Percentiles rank a stretch among this genome's conserved stretches.
Conservation (phyloP, 208 protist species). For the Leishmania mexicana region DNA sequence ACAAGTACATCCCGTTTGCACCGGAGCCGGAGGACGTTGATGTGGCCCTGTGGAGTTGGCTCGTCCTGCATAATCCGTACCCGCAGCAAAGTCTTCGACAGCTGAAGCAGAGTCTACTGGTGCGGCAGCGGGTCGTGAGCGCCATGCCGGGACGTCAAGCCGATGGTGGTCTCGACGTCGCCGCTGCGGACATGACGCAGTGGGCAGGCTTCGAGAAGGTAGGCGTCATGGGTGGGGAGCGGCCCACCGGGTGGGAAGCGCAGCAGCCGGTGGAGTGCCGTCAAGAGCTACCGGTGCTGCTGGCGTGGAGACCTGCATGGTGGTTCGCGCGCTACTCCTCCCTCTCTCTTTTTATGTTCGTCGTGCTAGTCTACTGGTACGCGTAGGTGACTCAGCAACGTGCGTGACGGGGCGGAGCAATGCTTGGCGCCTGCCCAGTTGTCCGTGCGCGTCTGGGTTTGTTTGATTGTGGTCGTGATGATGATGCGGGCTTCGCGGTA, state of each 20-base stretch:
- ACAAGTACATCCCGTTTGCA: constrained; percentile 34
- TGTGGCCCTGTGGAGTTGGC: constrained; percentile 49
- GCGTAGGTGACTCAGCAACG: not conserved
- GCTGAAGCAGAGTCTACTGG: constrained; percentile 33
- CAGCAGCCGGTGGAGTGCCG: constrained; percentile 8
- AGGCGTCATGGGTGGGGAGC: constrained; percentile 19
- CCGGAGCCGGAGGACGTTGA: constrained; percentile 42
- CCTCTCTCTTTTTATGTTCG: constrained; percentile 23
- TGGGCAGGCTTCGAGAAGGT: constrained; percentile 9
- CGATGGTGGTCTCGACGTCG: not conserved
- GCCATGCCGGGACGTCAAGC: not conserved
- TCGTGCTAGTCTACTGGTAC: constrained; percentile 15
- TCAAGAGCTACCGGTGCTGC: constrained; percentile 29
- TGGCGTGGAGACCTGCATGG: constrained; percentile 49
- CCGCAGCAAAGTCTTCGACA: constrained; percentile 35
- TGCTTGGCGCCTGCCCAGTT: not conserved
- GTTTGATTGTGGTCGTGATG: not conserved
- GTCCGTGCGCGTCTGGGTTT: not conserved
- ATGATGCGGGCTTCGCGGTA: not conserved
- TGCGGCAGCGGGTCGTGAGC: constrained; percentile 18
- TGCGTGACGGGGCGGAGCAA: not conserved
- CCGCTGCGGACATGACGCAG: constrained; percentile 5
- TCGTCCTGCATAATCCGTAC: constrained; percentile 27
- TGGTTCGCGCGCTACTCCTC: constrained; percentile 44
- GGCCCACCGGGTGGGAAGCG: constrained; percentile 8